Evolutionary conservation across 2,329 filamentous ascomycete genomes (phyloP).

Genomic region (Celoporthe dispersa): DNA sequence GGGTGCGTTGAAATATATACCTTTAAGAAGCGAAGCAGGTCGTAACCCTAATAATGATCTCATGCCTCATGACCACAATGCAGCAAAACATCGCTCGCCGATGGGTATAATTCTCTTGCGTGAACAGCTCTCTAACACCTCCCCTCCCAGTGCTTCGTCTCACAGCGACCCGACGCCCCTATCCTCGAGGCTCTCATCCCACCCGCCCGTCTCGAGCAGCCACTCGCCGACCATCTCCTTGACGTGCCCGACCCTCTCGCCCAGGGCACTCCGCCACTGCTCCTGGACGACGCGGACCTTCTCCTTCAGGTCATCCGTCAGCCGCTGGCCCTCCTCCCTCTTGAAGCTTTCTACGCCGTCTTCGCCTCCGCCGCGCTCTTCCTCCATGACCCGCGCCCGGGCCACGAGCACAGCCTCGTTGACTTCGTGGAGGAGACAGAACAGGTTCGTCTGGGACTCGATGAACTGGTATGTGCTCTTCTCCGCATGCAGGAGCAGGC

Average conservation of each 20-base stretch:
- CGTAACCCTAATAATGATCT: background rate
- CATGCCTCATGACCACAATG: background rate
- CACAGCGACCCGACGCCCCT: conserved; percentile 49
- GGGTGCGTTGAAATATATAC: conserved; percentile 14
- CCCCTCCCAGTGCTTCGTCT: background rate
- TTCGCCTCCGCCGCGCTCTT: conserved; percentile 55
- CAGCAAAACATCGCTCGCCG: background rate
- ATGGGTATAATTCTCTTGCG: conserved; percentile 1
- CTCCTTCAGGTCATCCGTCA: conserved; percentile 90
- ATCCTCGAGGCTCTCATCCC: conserved; percentile 77
- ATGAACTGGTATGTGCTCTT: conserved; percentile 97
- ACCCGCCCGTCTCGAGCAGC: conserved; percentile 78
- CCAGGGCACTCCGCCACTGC: conserved; percentile 88
- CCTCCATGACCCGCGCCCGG: conserved; percentile 68
- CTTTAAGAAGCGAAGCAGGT: conserved; percentile 9
- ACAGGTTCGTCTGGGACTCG: conserved; percentile 87
- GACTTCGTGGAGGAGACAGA: conserved; percentile 90
- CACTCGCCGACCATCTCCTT: conserved; percentile 76
- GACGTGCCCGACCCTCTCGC: conserved; percentile 72
- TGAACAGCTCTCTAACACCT: background rate
- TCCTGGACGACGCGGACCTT: conserved; percentile 90
- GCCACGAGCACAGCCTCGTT: conserved; percentile 77
- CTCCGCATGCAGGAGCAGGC: conserved; percentile 81
- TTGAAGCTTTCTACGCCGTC: conserved; percentile 60
- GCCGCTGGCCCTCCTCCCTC: conserved; percentile 66